Percentiles rank a stretch among this genome's conserved stretches.
phyloP scores from a whole-genome alignment of 2,329 filamentous ascomycete species.

The Cercospora brassicicola region DNA sequence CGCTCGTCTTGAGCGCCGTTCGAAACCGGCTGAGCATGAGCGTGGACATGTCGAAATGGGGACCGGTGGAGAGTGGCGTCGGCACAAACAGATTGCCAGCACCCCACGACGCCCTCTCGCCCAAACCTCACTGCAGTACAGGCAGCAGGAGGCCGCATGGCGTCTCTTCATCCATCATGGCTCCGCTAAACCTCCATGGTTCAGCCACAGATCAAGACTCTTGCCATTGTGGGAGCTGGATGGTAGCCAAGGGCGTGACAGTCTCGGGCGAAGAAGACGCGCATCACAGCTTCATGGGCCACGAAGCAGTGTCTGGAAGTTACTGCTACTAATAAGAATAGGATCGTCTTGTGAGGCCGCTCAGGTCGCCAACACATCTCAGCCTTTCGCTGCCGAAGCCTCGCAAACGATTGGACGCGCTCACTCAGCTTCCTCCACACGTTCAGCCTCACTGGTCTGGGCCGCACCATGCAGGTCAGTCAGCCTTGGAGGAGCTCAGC shows the following conservation, averaged over 20 bases:
- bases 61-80: neutral
- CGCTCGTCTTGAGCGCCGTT: neutral
- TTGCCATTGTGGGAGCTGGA: neutral
- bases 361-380: conserved; percentile 9
- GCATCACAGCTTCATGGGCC: neutral
- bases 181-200: neutral
- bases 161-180: neutral
- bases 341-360: neutral
- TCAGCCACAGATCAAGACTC: neutral
- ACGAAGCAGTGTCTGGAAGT: neutral
- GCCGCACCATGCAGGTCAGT: conserved; percentile 5
- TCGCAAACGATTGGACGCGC: conserved; percentile 5
- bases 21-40: neutral
- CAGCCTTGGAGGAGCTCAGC: neutral
- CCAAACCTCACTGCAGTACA: neutral
- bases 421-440: conserved; percentile 8
- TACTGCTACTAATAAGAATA: neutral
- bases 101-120: neutral
- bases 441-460: conserved; percentile 10
- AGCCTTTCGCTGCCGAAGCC: conserved; percentile 1
- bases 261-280: neutral
- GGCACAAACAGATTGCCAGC: neutral
- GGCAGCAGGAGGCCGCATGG: neutral
- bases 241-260: neutral
- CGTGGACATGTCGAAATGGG: neutral